Percentiles rank a stretch among this genome's conserved stretches.
Evolutionary conservation across 108 stramenopile species (phyloP).

Genomic region (Pseudonitzschia multistriata): DNA sequence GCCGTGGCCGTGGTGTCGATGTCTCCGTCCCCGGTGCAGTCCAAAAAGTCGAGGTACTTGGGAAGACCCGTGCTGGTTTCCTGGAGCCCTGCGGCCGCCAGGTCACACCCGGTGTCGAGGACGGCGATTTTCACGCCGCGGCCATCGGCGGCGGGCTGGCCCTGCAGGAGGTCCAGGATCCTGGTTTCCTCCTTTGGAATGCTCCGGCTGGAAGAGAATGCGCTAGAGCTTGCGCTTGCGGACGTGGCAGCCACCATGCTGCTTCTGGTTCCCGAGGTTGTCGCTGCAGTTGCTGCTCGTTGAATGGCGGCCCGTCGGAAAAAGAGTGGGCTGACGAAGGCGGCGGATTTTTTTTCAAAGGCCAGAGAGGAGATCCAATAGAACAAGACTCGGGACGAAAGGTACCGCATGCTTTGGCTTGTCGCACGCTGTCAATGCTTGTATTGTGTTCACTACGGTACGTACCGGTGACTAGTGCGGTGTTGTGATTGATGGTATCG

Average conservation of each 20-base stretch:
- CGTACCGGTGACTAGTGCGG: too few species aligned
- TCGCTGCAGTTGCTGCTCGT: neutral
- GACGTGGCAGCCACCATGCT: neutral
- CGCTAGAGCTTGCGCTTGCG: neutral
- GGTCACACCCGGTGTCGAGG: constrained; percentile 92
- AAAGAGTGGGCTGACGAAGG: neutral
- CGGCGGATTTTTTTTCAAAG: constrained; percentile 7
- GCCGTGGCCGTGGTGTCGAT: constrained; percentile 52
- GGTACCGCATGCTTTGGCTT: constrained; percentile 10
- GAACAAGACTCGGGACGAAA: constrained; percentile 5
- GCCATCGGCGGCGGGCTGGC: constrained; percentile 73
- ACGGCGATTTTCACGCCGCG: constrained; percentile 76
- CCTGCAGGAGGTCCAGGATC: constrained; percentile 32
- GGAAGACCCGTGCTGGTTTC: constrained; percentile 58
- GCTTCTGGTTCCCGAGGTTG: constrained; percentile 11
- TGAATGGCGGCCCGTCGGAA: neutral
- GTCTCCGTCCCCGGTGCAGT: constrained; percentile 92
- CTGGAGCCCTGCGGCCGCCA: constrained; percentile 61
- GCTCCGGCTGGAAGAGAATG: constrained; percentile 36
- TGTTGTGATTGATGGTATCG: too few species aligned
- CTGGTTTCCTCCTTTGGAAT: constrained; percentile 64
- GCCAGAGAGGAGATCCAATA: constrained; percentile 10
- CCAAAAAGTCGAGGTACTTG: constrained; percentile 82
- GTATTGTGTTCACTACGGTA: too few species aligned
- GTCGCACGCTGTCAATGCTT: too few species aligned